Evolutionary conservation across 129 eudicot genomes (phyloP), one percentile per base, ranked within the genome.

Genomic region (Rutidosis leptorrhynchoides): DNA sequence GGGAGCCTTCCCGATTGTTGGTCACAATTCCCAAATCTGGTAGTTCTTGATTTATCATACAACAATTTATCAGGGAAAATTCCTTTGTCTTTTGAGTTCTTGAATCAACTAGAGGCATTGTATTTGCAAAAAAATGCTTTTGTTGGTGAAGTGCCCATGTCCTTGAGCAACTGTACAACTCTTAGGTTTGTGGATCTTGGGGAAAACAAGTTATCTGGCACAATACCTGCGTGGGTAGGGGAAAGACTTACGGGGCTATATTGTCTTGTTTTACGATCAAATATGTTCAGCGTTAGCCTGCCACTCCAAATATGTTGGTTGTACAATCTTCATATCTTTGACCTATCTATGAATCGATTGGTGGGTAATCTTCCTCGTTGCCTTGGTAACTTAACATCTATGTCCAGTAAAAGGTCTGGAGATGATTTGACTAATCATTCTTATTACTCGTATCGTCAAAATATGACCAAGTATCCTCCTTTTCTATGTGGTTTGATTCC

Each of bases 161-260:
- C 82, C 3, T 14, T 78, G 59, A 23, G 56, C 24, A 72, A 66
- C 30, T 65, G 65, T 60, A 72, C 58, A 23, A 25, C 12, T 0
- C 29, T 78, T 22, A 40, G 8, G 8, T 51, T 78, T 45, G 9
- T 73, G 53, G 75, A 78, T 67, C 17, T 73, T 8, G 65, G 75
- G 40, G 46, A 15, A 33, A 78, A 78, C 48, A 72, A 28, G 33
- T 28, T 72, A n/a, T n/a, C n/a, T n/a, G n/a, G 78, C n/a, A 30
- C 51, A 3, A 53, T 78, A 40, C 83, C 75, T 7, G 11, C 49
- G 8, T 71, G 77, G 82, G 16, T 77, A 7, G 82, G 82, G 49
- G 56, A 35, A 35, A 23, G 65, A 15, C 22, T 72, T 4, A 15
- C 70, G 24, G 5, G 16, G 6, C 4, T 77, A 7, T 64, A 19